These are phyloP conservation scores for Solanum microdontum DNA, from an alignment of 257 asterid species.

Conservation along the genomic window DNA sequence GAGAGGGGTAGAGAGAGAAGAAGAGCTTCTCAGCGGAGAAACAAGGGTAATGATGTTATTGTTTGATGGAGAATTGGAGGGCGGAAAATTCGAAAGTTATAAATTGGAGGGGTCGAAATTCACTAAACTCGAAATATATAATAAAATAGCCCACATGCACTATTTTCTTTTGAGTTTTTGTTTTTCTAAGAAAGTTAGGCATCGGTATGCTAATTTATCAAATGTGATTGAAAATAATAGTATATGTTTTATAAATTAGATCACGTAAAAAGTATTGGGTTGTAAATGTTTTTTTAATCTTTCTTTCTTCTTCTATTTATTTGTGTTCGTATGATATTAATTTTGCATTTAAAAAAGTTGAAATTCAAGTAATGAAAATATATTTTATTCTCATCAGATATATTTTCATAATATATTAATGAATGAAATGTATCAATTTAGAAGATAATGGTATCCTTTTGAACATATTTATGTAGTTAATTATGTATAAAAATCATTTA, in stretches of 20 bases:
- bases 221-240: background rate
- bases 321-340: background rate
- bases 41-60: background rate
- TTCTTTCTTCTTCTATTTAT: background rate
- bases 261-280: too few relatives aligned
- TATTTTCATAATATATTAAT: background rate
- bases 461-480: background rate
- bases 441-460: background rate
- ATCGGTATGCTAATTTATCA: background rate
- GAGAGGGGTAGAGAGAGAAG: background rate
- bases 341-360: background rate
- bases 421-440: background rate
- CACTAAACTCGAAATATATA: slow-evolving; percentile 4
- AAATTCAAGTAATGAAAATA: too few relatives aligned
- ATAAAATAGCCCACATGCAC: background rate
- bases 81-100: slow-evolving; percentile 4
- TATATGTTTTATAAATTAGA: too few relatives aligned
- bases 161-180: background rate
- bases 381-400: background rate
- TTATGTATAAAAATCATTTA: background rate
- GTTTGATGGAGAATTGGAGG: background rate
- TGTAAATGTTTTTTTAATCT: too few relatives aligned
- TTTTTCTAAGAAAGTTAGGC: background rate
- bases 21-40: background rate
- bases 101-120: slow-evolving; percentile 3